phyloP scores from a whole-genome alignment of 208 protist species.

The Porcisia deanei region DNA sequence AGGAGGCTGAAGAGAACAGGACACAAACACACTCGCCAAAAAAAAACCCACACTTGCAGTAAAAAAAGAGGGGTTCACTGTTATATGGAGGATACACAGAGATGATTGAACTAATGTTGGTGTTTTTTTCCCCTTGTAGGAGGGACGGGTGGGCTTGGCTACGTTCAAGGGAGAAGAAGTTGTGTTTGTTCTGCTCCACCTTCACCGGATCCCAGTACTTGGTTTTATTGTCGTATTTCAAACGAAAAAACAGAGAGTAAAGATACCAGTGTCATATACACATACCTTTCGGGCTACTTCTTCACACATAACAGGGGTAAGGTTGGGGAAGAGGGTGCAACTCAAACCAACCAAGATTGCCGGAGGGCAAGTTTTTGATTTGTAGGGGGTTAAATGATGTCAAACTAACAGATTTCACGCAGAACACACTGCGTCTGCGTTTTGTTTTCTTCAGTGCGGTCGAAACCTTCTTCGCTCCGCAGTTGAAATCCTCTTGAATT shows the following conservation, averaged over 20 bases:
- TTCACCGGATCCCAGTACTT: not conserved
- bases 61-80: not conserved
- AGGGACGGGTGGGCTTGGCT: not conserved
- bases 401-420: too few species aligned
- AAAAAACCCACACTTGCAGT: not conserved
- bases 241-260: not conserved
- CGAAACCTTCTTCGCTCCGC: too few species aligned
- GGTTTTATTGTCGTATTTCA: not conserved
- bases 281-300: not conserved
- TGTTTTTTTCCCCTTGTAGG: not conserved
- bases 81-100: not conserved
- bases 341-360: not conserved
- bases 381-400: too few species aligned
- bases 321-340: not conserved
- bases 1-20: not conserved
- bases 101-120: not conserved
- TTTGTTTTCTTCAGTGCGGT: too few species aligned
- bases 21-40: not conserved
- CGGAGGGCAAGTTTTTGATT: too few species aligned
- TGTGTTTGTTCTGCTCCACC: not conserved
- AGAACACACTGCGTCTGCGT: too few species aligned
- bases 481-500: too few species aligned
- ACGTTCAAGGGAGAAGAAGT: not conserved
- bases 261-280: not conserved
- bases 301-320: not conserved